A percentile compares a stretch with the other conserved stretches of the same genome.
Conservation (phyloP, 257 asterid genomes). For the Solanum sejunctum region DNA sequence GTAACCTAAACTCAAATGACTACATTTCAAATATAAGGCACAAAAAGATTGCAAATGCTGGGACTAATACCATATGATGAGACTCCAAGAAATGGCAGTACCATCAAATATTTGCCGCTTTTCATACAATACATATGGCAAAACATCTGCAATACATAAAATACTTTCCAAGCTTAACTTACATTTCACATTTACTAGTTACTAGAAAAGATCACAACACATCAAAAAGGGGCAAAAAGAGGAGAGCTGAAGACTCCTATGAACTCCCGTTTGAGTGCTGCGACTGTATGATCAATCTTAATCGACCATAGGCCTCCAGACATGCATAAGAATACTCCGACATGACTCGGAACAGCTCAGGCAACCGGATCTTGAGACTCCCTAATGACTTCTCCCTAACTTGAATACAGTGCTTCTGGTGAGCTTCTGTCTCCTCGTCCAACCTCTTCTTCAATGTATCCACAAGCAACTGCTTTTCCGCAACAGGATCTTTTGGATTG, state of each 20-base stretch:
- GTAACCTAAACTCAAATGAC: background rate
- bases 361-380: constrained; percentile 61
- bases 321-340: constrained; percentile 58
- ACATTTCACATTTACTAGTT: background rate
- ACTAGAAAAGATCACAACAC: background rate
- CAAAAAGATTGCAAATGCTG: background rate
- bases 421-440: constrained; percentile 74
- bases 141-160: background rate
- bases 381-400: constrained; percentile 86
- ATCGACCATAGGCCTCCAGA: constrained; percentile 40
- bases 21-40: background rate
- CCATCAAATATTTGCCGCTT: background rate
- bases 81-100: background rate
- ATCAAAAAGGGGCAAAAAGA: background rate
- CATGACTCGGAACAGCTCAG: constrained; percentile 81
- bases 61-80: background rate
- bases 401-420: constrained; percentile 67
- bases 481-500: constrained; percentile 40
- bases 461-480: constrained; percentile 57
- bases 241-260: background rate
- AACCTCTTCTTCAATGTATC: constrained; percentile 58
- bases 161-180: background rate
- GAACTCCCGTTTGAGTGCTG: constrained; percentile 32
- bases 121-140: background rate
- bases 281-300: constrained; percentile 32